Evolutionary conservation across 805 yeast species (phyloP).

Genomic region (Nakazawaea ishiwadae): DNA sequence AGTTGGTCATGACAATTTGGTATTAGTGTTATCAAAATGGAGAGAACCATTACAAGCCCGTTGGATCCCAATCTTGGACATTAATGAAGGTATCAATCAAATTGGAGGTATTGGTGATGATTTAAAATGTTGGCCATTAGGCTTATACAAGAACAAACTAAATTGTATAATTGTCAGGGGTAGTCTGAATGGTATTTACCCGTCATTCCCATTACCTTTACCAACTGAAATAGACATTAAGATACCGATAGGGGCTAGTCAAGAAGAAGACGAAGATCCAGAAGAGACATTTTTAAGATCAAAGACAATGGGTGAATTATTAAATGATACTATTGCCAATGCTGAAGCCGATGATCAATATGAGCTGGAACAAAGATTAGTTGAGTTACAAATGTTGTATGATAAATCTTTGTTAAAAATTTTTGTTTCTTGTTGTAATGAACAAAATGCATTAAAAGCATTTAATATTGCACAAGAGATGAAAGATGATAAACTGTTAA

Average conservation of each 20-base stretch:
- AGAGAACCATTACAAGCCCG: slow-evolving; percentile 67
- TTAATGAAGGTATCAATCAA: slow-evolving; percentile 44
- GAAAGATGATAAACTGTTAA: slow-evolving; percentile 71
- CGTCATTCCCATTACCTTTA: slow-evolving; percentile 79
- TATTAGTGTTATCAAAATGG: slow-evolving; percentile 75
- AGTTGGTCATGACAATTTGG: slow-evolving; percentile 71
- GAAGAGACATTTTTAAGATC: slow-evolving; percentile 65
- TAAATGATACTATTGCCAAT: slow-evolving; percentile 49
- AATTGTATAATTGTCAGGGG: slow-evolving; percentile 76
- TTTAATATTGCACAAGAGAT: slow-evolving; percentile 63
- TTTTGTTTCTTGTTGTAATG: slow-evolving; percentile 70
- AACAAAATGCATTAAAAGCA: slow-evolving; percentile 60
- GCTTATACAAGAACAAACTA: slow-evolving; percentile 64
- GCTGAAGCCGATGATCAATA: slow-evolving; percentile 31
- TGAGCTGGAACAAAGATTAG: slow-evolving; percentile 43
- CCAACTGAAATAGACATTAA: slow-evolving; percentile 73
- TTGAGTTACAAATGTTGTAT: slow-evolving; percentile 48
- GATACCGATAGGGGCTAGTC: slow-evolving; percentile 50
- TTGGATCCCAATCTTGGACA: slow-evolving; percentile 84
- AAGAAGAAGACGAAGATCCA: slow-evolving; percentile 31
- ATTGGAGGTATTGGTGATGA: slow-evolving; percentile 47
- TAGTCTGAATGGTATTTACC: slow-evolving; percentile 40
- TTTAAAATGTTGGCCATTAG: slow-evolving; percentile 85
- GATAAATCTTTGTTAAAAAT: slow-evolving; percentile 78
- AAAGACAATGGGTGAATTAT: slow-evolving; percentile 53